Evolutionary conservation across 352 stramenopile species (phyloP).

Genomic region (Blastocystis sp.): DNA sequence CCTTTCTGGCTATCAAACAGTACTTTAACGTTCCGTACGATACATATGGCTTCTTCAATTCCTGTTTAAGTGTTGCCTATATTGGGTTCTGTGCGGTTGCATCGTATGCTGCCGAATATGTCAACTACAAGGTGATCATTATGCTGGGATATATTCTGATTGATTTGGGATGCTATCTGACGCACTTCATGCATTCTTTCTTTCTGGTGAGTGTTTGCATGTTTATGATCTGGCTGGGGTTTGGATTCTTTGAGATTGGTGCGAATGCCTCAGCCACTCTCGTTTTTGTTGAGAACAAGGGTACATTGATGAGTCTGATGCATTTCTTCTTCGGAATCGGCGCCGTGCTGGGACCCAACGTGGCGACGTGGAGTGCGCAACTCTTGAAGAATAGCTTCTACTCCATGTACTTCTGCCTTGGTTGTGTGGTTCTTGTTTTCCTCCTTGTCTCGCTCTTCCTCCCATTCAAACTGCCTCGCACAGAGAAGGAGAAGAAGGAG

Average conservation of each 20-base stretch:
- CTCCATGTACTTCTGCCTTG: slow-evolving; percentile 12
- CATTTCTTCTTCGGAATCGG: slow-evolving; percentile 46
- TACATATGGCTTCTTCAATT: slow-evolving; percentile 14
- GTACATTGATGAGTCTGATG: slow-evolving; percentile 58
- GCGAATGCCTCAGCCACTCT: neutral
- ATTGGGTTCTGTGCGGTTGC: neutral
- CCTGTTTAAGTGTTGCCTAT: slow-evolving; percentile 7
- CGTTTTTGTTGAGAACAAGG: slow-evolving; percentile 11
- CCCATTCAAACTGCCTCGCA: neutral
- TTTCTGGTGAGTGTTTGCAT: neutral
- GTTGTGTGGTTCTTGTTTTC: neutral
- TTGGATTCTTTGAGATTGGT: slow-evolving; percentile 16
- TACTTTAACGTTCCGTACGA: slow-evolving; percentile 33
- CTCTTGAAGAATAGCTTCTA: slow-evolving; percentile 30
- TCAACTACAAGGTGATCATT: slow-evolving; percentile 26
- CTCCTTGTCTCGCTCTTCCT: slow-evolving; percentile 13
- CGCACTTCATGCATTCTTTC: slow-evolving; percentile 5
- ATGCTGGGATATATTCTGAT: neutral
- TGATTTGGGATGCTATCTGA: slow-evolving; percentile 2
- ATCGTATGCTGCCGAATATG: neutral
- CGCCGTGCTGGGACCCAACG: slow-evolving; percentile 16
- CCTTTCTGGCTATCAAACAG: slow-evolving; percentile 12
- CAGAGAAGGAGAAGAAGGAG: neutral
- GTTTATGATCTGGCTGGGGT: slow-evolving; percentile 21
- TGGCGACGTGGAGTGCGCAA: neutral